A percentile compares a stretch with the other conserved stretches of the same genome.
These are phyloP conservation scores for Castanospermum australe DNA, from an alignment of 306 rosid genomes.

Conservation along the genomic window DNA sequence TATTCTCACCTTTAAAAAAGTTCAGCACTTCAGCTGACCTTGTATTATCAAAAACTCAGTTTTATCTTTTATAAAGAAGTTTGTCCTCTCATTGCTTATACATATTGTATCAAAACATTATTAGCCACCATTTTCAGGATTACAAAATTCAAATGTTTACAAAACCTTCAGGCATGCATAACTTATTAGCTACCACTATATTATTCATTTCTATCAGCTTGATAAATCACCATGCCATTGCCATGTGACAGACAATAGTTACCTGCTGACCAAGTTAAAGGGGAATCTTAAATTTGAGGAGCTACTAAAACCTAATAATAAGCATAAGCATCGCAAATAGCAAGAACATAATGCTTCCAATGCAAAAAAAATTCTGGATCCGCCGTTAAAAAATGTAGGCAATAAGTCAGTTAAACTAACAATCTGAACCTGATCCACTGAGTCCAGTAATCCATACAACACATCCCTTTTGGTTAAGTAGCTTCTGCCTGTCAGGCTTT, in stretches of 20 bases:
- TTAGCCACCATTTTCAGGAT: too few relatives aligned
- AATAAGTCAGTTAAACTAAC: not conserved
- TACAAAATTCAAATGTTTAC: too few relatives aligned
- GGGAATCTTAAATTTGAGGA: slow-evolving; percentile 12
- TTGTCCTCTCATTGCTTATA: too few relatives aligned
- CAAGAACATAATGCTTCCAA: slow-evolving; percentile 1
- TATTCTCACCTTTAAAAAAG: too few relatives aligned
- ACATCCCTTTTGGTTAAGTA: slow-evolving; percentile 87
- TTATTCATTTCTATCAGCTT: not conserved
- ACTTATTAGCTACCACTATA: not conserved
- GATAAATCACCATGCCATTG: not conserved
- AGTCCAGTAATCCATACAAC: slow-evolving; percentile 92
- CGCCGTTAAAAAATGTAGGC: not conserved
- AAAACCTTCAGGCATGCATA: not conserved
- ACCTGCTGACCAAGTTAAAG: not conserved
- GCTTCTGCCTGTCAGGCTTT: slow-evolving; percentile 74
- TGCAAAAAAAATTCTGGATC: not conserved
- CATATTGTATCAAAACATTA: too few relatives aligned
- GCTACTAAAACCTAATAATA: slow-evolving; percentile 17
- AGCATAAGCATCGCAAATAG: slow-evolving; percentile 9
- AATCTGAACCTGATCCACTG: slow-evolving; percentile 78
- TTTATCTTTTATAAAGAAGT: too few relatives aligned
- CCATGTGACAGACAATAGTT: slow-evolving; percentile 1
- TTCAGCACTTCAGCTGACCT: too few relatives aligned
- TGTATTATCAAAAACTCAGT: too few relatives aligned